phyloP scores from a whole-genome alignment of 169 alveolate genomes.

The Eimeria sp. region DNA sequence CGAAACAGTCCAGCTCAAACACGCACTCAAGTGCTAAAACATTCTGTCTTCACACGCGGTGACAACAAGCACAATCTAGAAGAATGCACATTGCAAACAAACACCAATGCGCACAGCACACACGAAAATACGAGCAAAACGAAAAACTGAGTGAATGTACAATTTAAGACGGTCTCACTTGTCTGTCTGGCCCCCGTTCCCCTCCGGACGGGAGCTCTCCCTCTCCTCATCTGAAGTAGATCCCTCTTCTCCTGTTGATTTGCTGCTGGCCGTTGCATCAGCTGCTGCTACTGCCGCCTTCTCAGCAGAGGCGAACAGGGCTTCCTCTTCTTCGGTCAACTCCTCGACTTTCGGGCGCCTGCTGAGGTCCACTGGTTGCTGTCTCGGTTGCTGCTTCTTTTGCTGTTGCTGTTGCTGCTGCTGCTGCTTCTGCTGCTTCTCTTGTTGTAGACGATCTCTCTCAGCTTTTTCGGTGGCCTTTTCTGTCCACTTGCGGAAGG shows the following conservation, averaged over 20 bases:
- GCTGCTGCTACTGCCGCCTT: background rate
- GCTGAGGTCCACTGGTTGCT: slow-evolving; percentile 35
- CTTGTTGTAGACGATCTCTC: slow-evolving; percentile 83
- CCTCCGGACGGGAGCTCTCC: slow-evolving; percentile 89
- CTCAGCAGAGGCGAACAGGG: slow-evolving; percentile 14
- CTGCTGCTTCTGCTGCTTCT: slow-evolving; percentile 71
- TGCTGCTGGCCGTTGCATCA: background rate
- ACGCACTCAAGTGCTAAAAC: background rate
- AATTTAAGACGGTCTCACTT: slow-evolving; percentile 85
- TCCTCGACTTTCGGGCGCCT: slow-evolving; percentile 85
- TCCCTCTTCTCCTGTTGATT: slow-evolving; percentile 65
- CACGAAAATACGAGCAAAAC: background rate
- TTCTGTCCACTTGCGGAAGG: slow-evolving; percentile 86
- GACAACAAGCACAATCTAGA: background rate
- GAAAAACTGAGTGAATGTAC: background rate
- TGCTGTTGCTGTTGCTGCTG: slow-evolving; percentile 37
- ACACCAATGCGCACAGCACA: background rate
- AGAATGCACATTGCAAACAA: background rate
- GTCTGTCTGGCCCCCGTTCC: slow-evolving; percentile 94
- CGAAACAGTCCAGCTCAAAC: background rate
- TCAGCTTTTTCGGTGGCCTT: slow-evolving; percentile 84
- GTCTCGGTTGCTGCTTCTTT: slow-evolving; percentile 48
- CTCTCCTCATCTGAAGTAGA: slow-evolving; percentile 84
- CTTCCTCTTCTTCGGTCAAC: slow-evolving; percentile 85
- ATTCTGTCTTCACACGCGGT: background rate